Base-by-base conservation (phyloP, 768 basidiomycete species). In the Leccinum uliginosum region DNA sequence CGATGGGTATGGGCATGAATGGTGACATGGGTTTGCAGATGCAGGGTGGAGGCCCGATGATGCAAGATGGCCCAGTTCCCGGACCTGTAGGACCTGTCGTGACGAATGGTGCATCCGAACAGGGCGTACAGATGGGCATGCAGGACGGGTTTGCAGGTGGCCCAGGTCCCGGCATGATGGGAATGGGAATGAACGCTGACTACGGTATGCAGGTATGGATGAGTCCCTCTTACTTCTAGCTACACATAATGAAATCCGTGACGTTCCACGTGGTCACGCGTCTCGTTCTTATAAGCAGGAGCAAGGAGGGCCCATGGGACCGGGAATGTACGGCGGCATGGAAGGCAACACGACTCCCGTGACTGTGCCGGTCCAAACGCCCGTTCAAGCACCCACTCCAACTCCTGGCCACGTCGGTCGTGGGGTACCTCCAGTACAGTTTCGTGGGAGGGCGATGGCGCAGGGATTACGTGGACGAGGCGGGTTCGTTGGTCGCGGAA, bases 161-260 rank as follows among this genome's bases (percentile, higher is more conserved):
- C 40, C 74, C 74, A 56, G 82, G 75, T 19, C 77, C 77, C 50
- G 77, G 79, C 43, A 84, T 84, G 82, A 84, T 86, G 81, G 78
- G 77, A n/a, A 87, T 90, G 81, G 80, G 80, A 3, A 84, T 87
- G 80, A 79, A 78, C 49, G 78, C 78, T 5, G 88, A 90, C 54
- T 91, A 81, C 66, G 81, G 76, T 59, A 86, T 88, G 78, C 88
- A 89, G 86, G 89, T 89, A 63, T 58, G 83, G 71, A 46, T 63
- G 49, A 64, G 62, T 63, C 55, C 59, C 61, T 59, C 66, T 64
- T 71, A 67, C 47, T 69, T 58, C 62, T 65, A 64, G 61, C 58
- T 66, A 65, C 72, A 70, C 65, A 68, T 72, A 72, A 67, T 72
- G 69, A 71, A 69, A 73, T 71, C 65, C 70, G 65, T 73, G 66